Percentiles rank a stretch among this genome's conserved stretches.
These are phyloP conservation scores for Fusarium sp. DNA, from an alignment of 2,329 filamentous ascomycete genomes.

Conservation along the genomic window DNA sequence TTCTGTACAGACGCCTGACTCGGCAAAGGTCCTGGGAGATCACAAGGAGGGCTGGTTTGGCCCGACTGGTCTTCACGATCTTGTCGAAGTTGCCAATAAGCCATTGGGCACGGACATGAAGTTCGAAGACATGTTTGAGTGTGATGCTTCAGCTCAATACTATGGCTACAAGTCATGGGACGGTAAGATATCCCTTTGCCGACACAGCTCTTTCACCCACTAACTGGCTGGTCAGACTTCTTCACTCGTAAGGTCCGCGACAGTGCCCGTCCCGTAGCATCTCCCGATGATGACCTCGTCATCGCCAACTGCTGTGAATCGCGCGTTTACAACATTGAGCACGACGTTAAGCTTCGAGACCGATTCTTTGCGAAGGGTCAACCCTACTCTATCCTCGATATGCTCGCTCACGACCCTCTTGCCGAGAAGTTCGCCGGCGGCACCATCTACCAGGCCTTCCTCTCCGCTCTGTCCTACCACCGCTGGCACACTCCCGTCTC, in stretches of 20 bases:
- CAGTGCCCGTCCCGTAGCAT: constrained; percentile 67
- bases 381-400: constrained; percentile 73
- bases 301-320: constrained; percentile 76
- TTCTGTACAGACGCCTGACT: constrained; percentile 59
- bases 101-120: constrained; percentile 56
- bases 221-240: constrained; percentile 59
- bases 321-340: constrained; percentile 64
- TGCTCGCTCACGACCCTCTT: constrained; percentile 68
- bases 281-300: constrained; percentile 63
- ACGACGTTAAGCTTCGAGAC: constrained; percentile 66
- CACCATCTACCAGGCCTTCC: constrained; percentile 77
- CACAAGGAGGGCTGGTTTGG: constrained; percentile 67
- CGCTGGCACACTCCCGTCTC: constrained; percentile 78
- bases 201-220: not conserved
- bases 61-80: constrained; percentile 58
- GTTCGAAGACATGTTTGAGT: constrained; percentile 72
- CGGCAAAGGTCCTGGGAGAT: constrained; percentile 61
- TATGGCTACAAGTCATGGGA: constrained; percentile 77
- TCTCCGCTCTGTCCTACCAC: constrained; percentile 76
- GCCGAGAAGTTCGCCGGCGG: constrained; percentile 69
- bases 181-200: constrained; percentile 49
- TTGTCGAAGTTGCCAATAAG: constrained; percentile 65
- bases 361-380: constrained; percentile 77
- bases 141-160: constrained; percentile 65
- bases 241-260: constrained; percentile 71